Conservation (phyloP, 768 basidiomycete genomes). For the Serendipita vermifera region DNA sequence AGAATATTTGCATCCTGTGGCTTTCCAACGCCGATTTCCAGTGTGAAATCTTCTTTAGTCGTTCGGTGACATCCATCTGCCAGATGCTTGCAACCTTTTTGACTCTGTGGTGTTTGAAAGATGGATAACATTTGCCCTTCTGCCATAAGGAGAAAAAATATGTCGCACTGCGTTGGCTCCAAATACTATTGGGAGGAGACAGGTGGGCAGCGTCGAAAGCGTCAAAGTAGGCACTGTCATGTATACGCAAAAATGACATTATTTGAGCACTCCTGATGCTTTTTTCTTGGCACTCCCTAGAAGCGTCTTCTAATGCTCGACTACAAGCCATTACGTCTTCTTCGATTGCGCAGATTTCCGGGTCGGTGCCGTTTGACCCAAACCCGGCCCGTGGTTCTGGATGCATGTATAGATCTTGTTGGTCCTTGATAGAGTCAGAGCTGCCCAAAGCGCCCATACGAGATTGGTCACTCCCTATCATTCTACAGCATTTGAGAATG, state of each 20-base stretch:
- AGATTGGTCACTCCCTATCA: conserved; percentile 39
- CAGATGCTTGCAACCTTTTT: conserved; percentile 23
- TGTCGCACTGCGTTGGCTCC: conserved; percentile 33
- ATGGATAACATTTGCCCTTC: no score
- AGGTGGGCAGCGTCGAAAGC: conserved; percentile 31
- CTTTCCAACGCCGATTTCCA: conserved; percentile 29
- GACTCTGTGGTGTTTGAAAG: conserved; percentile 21
- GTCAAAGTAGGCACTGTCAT: conserved; percentile 22
- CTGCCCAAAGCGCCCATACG: conserved; percentile 47
- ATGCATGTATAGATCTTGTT: conserved; percentile 33
- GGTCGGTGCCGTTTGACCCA: background rate
- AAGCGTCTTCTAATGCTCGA: no score
- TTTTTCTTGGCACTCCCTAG: no score
- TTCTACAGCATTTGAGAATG: conserved; percentile 47
- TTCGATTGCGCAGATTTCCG: no score
- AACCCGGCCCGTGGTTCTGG: conserved; percentile 13
- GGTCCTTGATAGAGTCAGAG: conserved; percentile 37
- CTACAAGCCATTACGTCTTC: no score
- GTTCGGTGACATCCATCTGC: conserved; percentile 24
- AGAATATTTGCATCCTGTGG: conserved; percentile 27
- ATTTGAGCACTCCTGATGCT: conserved; percentile 30
- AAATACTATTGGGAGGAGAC: conserved; percentile 34
- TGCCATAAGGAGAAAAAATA: no score
- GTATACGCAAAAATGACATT: conserved; percentile 24
- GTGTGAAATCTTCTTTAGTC: conserved; percentile 20